A percentile compares a stretch with the other conserved stretches of the same genome.
Conservation (phyloP, 352 stramenopile species). For the Thalassiosira hispida region DNA sequence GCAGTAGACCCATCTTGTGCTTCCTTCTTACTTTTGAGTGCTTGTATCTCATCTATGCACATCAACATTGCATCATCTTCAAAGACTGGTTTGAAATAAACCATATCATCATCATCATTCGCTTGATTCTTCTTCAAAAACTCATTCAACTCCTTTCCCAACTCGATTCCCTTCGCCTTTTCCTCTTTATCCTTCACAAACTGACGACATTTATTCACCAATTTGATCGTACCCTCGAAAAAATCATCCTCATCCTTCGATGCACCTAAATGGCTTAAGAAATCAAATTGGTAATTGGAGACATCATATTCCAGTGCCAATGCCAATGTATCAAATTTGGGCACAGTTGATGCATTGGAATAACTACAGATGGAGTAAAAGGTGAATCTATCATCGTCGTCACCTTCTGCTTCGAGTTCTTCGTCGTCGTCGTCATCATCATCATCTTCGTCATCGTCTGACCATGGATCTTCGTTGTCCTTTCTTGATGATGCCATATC, state of each 20-base stretch:
- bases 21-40: constrained; percentile 42
- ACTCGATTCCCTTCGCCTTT: constrained; percentile 1
- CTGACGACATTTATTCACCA: constrained; percentile 54
- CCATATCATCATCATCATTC: constrained; percentile 40
- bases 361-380: constrained; percentile 53
- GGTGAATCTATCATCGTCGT: constrained; percentile 13
- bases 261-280: constrained; percentile 28
- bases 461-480: constrained; percentile 33
- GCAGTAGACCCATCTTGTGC: constrained; percentile 15
- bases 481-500: constrained; percentile 24
- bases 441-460: constrained; percentile 35
- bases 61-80: constrained; percentile 63
- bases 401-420: constrained; percentile 20
- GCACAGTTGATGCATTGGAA: constrained; percentile 16
- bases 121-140: constrained; percentile 30
- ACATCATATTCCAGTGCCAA: constrained; percentile 46
- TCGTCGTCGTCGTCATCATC: constrained; percentile 33
- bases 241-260: constrained; percentile 48
- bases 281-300: constrained; percentile 42
- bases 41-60: constrained; percentile 63
- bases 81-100: constrained; percentile 57
- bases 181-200: constrained; percentile 40
- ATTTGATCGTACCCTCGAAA: constrained; percentile 50
- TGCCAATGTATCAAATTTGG: constrained; percentile 31
- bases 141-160: constrained; percentile 33